These are phyloP conservation scores for Millerago galiae DNA, from an alignment of 805 yeast species.

Conservation along the genomic window DNA sequence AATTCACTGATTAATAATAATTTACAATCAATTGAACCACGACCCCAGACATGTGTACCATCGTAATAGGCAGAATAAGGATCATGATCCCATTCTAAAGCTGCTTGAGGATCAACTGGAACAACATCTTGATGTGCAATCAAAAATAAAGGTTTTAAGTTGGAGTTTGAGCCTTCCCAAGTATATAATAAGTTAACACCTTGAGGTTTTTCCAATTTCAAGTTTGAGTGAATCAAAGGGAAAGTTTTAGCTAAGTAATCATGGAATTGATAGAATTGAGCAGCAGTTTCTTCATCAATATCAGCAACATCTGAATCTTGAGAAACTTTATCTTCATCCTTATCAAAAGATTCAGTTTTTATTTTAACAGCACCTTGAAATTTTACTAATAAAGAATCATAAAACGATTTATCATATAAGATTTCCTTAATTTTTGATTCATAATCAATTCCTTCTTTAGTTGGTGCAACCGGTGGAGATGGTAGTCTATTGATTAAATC, in stretches of 20 bases:
- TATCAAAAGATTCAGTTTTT: slow-evolving; percentile 6
- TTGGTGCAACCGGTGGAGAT: slow-evolving; percentile 2
- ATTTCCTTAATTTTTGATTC: neutral
- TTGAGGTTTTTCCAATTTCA: slow-evolving; percentile 51
- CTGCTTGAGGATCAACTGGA: slow-evolving; percentile 59
- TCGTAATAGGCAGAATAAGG: slow-evolving; percentile 68
- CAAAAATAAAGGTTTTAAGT: slow-evolving; percentile 57
- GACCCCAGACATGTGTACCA: slow-evolving; percentile 58
- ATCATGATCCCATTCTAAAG: slow-evolving; percentile 54
- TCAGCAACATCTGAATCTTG: neutral
- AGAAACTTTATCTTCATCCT: neutral
- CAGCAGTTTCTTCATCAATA: slow-evolving; percentile 1
- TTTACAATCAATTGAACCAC: slow-evolving; percentile 77
- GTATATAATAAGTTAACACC: slow-evolving; percentile 60
- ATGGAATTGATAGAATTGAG: slow-evolving; percentile 34
- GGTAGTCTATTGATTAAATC: slow-evolving; percentile 1
- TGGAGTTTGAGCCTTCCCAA: slow-evolving; percentile 48
- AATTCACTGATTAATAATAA: slow-evolving; percentile 57
- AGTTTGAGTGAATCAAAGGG: slow-evolving; percentile 44
- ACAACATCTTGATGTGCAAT: slow-evolving; percentile 84
- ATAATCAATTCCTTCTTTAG: neutral
- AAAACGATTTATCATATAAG: slow-evolving; percentile 2
- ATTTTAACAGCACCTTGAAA: slow-evolving; percentile 8
- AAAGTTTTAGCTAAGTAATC: slow-evolving; percentile 46
- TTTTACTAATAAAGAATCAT: slow-evolving; percentile 1